These are phyloP conservation scores for Blumeriella jaapii DNA, from an alignment of 2,329 filamentous ascomycete species.

Conservation along the genomic window DNA sequence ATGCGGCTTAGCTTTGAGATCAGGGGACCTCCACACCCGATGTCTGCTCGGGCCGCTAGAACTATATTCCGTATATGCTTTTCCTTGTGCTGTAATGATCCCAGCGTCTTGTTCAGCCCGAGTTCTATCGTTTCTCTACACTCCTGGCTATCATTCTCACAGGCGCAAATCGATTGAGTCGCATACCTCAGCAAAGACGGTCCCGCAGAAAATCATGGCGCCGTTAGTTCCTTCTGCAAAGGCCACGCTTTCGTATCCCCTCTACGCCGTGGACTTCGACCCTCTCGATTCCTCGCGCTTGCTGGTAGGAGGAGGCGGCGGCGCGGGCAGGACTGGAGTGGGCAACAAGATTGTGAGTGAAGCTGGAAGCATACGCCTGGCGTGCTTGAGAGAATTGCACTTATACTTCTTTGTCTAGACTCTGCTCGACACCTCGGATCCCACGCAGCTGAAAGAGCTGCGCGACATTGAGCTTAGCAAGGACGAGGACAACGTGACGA, in stretches of 20 bases:
- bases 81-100: too few species aligned
- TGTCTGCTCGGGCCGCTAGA: constrained; percentile 3
- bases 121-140: too few species aligned
- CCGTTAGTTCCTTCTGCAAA: constrained; percentile 25
- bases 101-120: too few species aligned
- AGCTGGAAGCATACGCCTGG: neutral
- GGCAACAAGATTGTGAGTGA: constrained; percentile 70
- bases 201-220: constrained; percentile 17
- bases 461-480: constrained; percentile 68
- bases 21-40: neutral
- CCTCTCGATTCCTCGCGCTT: constrained; percentile 64
- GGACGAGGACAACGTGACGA: constrained; percentile 83
- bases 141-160: neutral
- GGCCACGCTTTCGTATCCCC: constrained; percentile 59
- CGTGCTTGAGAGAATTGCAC: neutral
- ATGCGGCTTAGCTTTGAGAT: constrained; percentile 6
- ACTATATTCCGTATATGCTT: neutral
- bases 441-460: constrained; percentile 40
- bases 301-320: constrained; percentile 79
- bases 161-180: neutral
- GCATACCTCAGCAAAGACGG: neutral
- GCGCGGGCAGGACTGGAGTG: constrained; percentile 68
- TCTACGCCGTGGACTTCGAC: constrained; percentile 83
- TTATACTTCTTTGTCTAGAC: constrained; percentile 20
- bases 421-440: constrained; percentile 24